Evolutionary conservation across 2,329 filamentous ascomycete species (phyloP), one percentile per base, ranked within the genome.

Genomic region (Exserohilum rostratum): DNA sequence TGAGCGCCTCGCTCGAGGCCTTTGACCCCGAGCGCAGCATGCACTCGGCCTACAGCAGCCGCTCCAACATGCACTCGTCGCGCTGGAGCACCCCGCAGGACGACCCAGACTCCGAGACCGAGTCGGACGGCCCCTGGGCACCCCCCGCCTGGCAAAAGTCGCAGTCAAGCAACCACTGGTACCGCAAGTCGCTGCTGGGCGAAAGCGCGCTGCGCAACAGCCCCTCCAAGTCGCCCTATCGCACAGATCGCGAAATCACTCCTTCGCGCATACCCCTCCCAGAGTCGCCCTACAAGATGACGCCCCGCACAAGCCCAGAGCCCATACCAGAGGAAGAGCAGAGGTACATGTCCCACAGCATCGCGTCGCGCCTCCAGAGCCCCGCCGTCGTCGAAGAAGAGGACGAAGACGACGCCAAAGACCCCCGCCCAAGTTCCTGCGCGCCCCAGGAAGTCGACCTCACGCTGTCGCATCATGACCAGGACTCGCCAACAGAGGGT

Each of bases 101-200:
- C 31, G 61, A 66, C 3, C 81, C 73, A 13, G 77, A 79, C 55
- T 73, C 75, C 44, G 79, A 79, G 53, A 56, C 62, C 29, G 79
- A 83, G 55, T 79, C 79, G 47, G 76, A 78, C 30, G 73, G 70
- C 1, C 84, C 84, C 29, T 89, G 85, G 85, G 87, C 85, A 48
- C 87, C 87, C 35, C 87, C 87, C 2, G 85, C 85, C 11, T 87
- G 86, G 80, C 80, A 84, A 60, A 82, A 80, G 65, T 79, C 79
- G 57, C 57, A 60, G 37, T 60, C 59, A 6, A 85, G 83, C 60
- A 87, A 82, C 67, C 80, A 80, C 56, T 86, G 84, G 84, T 84
- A 86, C 70, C 77, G 71, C 25, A 73, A 74, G 56, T 73, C 71
- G 47, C 60, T 72, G 44, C 65, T 78, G 64, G 77, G 66, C 73